Evolutionary conservation across 2,329 filamentous ascomycete genomes (phyloP).

Genomic region (Tolypocladium amazonense): DNA sequence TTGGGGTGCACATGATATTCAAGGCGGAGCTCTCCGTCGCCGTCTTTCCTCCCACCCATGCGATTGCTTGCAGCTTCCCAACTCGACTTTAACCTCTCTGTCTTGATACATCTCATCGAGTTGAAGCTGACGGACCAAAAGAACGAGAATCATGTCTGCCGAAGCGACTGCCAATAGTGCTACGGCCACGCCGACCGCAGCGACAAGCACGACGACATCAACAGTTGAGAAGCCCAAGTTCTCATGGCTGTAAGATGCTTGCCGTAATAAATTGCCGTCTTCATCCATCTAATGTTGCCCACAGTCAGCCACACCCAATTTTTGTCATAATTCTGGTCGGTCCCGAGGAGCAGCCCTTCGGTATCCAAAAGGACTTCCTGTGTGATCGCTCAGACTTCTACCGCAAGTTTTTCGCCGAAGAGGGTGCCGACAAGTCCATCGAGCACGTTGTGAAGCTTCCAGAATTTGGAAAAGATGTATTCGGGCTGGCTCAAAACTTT

Average conservation of each 20-base stretch:
- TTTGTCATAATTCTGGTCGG: conserved; percentile 47
- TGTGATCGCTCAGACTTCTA: conserved; percentile 41
- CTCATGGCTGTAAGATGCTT: conserved; percentile 26
- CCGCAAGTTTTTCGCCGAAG: conserved; percentile 29
- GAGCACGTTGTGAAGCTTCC: conserved; percentile 41
- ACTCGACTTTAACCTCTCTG: background rate
- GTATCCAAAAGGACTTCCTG: conserved; percentile 48
- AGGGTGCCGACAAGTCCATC: conserved; percentile 24
- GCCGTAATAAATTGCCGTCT: too few species aligned
- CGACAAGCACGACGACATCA: background rate
- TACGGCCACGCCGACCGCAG: conserved; percentile 1
- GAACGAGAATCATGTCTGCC: conserved; percentile 4
- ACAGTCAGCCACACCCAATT: conserved; percentile 41
- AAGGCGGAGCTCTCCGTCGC: background rate
- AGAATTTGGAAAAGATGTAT: conserved; percentile 36
- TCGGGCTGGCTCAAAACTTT: conserved; percentile 44
- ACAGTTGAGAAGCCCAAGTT: conserved; percentile 8
- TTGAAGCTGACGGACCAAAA: conserved; percentile 6
- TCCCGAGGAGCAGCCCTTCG: conserved; percentile 40
- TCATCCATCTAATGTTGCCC: conserved; percentile 1
- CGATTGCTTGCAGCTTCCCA: background rate
- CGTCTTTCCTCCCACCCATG: background rate
- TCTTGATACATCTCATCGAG: background rate
- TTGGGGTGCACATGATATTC: background rate
- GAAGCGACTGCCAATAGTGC: conserved; percentile 1